phyloP scores from a whole-genome alignment of 2,329 filamentous ascomycete species.

The Neurospora sp. region DNA sequence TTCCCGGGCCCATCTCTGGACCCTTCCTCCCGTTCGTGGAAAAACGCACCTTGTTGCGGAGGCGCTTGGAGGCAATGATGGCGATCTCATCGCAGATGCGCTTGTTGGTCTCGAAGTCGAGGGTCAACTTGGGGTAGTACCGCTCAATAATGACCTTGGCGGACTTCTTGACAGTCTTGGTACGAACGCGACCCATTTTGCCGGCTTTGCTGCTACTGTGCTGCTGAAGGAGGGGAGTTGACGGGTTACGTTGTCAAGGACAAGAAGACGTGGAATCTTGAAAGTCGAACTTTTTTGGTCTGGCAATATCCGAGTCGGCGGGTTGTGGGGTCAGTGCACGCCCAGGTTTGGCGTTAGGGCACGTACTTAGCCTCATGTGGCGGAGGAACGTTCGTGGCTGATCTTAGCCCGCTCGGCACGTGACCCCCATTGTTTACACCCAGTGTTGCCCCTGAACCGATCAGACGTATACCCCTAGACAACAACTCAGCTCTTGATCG shows the following conservation, averaged over 20 bases:
- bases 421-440: background rate
- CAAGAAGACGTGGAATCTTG: conserved; percentile 6
- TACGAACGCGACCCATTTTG: conserved; percentile 63
- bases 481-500: background rate
- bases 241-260: conserved; percentile 6
- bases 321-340: conserved; percentile 10
- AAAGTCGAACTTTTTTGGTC: conserved; percentile 12
- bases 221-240: conserved; percentile 24
- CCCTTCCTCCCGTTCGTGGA: background rate
- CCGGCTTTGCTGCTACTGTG: conserved; percentile 35
- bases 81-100: conserved; percentile 98
- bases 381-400: background rate
- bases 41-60: conserved; percentile 84
- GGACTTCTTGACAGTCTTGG: conserved; percentile 64
- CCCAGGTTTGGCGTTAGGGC: conserved; percentile 15
- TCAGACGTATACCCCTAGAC: background rate
- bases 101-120: conserved; percentile 98
- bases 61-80: conserved; percentile 97
- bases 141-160: conserved; percentile 99
- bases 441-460: background rate
- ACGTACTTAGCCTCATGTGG: conserved; percentile 2
- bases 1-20: background rate
- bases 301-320: conserved; percentile 2
- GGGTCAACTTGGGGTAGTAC: conserved; percentile 89
- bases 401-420: background rate